A percentile compares a stretch with the other conserved stretches of the same genome.
These are phyloP conservation scores for Fremontodendron californicum DNA, from an alignment of 345 rosid genomes.

Conservation along the genomic window DNA sequence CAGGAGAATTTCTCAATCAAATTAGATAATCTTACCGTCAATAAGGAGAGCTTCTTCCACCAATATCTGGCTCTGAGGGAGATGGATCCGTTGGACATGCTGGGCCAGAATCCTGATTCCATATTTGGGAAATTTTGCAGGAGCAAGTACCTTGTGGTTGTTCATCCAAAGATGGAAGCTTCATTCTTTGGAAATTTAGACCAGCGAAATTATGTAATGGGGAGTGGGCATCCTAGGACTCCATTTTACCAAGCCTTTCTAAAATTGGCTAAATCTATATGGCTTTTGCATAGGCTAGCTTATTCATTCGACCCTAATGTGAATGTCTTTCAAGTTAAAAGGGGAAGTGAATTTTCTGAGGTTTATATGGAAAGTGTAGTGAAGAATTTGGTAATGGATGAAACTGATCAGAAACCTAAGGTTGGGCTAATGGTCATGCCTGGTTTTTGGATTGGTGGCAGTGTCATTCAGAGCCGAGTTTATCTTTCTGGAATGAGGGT, in stretches of 20 bases:
- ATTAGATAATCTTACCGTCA: conserved; percentile 32
- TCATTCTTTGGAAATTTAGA: conserved; percentile 80
- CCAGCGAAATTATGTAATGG: conserved; percentile 61
- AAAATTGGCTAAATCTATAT: conserved; percentile 66
- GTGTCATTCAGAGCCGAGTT: conserved; percentile 67
- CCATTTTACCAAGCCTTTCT: conserved; percentile 71
- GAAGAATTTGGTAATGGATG: conserved; percentile 54
- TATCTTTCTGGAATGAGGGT: conserved; percentile 68
- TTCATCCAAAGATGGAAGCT: conserved; percentile 86
- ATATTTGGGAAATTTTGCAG: conserved; percentile 62
- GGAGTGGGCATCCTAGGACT: conserved; percentile 80
- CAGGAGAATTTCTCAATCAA: conserved; percentile 50
- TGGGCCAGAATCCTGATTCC: conserved; percentile 72
- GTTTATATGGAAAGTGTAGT: conserved; percentile 73
- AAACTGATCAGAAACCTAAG: conserved; percentile 44
- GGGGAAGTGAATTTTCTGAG: conserved; percentile 67
- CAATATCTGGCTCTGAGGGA: conserved; percentile 62
- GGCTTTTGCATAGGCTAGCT: conserved; percentile 79
- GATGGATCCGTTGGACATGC: conserved; percentile 65
- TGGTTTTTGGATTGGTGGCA: conserved; percentile 74
- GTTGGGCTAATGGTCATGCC: conserved; percentile 87
- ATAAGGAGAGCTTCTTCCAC: conserved; percentile 63
- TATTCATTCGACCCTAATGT: conserved; percentile 63
- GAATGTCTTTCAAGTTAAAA: conserved; percentile 61
- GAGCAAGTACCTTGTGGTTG: conserved; percentile 58